A percentile compares a stretch with the other conserved stretches of the same genome.
Conservation (phyloP, 345 rosid species). For the Pelargonium nanum region DNA sequence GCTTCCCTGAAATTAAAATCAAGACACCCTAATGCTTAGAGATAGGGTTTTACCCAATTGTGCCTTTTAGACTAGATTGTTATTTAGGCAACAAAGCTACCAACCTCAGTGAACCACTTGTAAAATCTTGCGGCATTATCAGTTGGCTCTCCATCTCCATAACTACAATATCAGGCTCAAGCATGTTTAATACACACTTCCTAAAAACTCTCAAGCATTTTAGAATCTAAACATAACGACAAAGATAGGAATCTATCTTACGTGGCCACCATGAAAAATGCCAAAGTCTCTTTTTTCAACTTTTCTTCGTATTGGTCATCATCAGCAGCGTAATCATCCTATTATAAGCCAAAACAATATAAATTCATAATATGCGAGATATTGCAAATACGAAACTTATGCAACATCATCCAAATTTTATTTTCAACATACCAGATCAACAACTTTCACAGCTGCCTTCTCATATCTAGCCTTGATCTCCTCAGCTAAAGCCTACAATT, state of each 20-base stretch:
- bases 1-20: conserved; percentile 34
- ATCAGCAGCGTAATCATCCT: conserved; percentile 96
- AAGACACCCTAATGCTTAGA: neutral
- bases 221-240: neutral
- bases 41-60: neutral
- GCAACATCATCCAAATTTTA: neutral
- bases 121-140: conserved; percentile 98
- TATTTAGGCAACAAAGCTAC: conserved; percentile 1
- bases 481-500: neutral
- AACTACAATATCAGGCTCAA: conserved; percentile 29
- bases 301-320: conserved; percentile 92
- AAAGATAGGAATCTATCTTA: conserved; percentile 23
- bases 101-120: conserved; percentile 95
- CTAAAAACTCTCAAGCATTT: neutral
- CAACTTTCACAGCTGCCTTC: neutral
- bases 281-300: conserved; percentile 71
- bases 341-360: conserved; percentile 1
- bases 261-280: conserved; percentile 93
- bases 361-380: neutral
- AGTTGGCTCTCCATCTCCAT: conserved; percentile 99
- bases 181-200: neutral
- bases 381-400: neutral
- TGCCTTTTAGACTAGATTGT: neutral
- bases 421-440: neutral
- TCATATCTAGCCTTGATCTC: neutral